Evolutionary conservation across 768 basidiomycete species (phyloP), one percentile per base, ranked within the genome.

Genomic region (Panaeolus papilionaceus): DNA sequence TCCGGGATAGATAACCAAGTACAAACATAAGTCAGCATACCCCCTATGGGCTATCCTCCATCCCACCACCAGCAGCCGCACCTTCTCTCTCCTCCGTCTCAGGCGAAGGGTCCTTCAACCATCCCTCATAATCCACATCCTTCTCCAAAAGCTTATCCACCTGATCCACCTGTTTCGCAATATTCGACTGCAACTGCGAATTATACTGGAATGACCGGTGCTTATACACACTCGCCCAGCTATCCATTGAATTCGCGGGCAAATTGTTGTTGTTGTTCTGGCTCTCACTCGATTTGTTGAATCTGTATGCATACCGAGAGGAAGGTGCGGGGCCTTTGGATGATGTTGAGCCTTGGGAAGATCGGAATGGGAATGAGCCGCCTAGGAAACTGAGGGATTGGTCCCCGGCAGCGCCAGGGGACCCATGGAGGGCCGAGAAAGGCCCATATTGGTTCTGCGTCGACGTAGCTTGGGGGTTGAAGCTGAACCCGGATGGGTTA

Each of bases 71-170:
- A 58, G 14, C 28, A 28, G 8, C 54, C 2, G 9, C 28, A 44
- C 14, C 42, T 0, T 16, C 42, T 3, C 16, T 18, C 54, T 37
- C 26, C 54, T 58, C 33, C 12, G 28, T 11, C 33, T 58, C 54
- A 18, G 54, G 26, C 14, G 62, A 51, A 23, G 70, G 70, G 42
- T 71, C 66, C 33, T 64, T 65, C 40, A 72, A 70, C 87, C 86
- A 89, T 8, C 80, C 83, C 42, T 79, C 82, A 69, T 84, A 87
- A 69, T 89, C 88, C 4, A 89, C 82, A 67, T 89, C 90, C 69
- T 81, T 81, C 73, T 87, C 86, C 68, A 90, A 75, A 69, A 88
- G 72, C 73, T 85, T 86, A 61, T 80, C 84, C 5, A 88, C 88
- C 69, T 80, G 75, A 61, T 85, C 84, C 18, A 87, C 82, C 68